Base-by-base conservation (phyloP, 2,329 filamentous ascomycete species). In the Rhexocercosporidium sp. region DNA sequence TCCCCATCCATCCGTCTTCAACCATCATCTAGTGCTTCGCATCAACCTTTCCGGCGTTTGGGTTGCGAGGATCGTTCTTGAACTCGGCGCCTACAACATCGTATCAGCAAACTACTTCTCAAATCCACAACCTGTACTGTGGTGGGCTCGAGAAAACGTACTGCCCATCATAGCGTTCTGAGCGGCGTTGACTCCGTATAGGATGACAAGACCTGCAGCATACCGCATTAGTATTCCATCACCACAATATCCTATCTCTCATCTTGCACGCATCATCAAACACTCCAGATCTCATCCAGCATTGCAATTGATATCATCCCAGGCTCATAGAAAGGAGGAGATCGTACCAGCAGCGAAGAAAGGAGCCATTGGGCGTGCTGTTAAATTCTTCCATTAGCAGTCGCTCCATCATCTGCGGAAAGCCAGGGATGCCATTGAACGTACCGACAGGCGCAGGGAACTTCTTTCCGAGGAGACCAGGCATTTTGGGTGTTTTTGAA, bases 1-100 rank as follows among this genome's bases (percentile, higher is more conserved):
- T 25, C 51, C 3, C 53, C 44, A 51, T 56, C 49, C 54, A 41
- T 54, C 2, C 60, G 6, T 54, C 47, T 27, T 44, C 49, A 44
- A 12, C 31, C 34, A 12, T 34, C 46, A 39, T 72, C 70, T 75
- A 76, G 68, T 78, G 74, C 66, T 76, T 75, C 11, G 71, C 71
- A 46, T 73, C 60, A 61, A 70, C 75, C 74, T 79, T 81, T 59
- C 76, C 77, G 63, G 53, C 39, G 34, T 85, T 84, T 73, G 89
- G 90, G 88, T 97, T 97, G 82, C 94, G 90, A 74, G 94, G 93
- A 83, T 98, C 95, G 86, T 97, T 96, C 90, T 94, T 96, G 89
- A 88, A 97, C 85, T 98, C 93, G 76, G 92, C 92, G 85, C 89
- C 95, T 98, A 76, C 71, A 59, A 69, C 44, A 67, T 76, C 49